Base-by-base conservation (phyloP, 2,329 filamentous ascomycete genomes). In the Colletotrichum spaethianum region DNA sequence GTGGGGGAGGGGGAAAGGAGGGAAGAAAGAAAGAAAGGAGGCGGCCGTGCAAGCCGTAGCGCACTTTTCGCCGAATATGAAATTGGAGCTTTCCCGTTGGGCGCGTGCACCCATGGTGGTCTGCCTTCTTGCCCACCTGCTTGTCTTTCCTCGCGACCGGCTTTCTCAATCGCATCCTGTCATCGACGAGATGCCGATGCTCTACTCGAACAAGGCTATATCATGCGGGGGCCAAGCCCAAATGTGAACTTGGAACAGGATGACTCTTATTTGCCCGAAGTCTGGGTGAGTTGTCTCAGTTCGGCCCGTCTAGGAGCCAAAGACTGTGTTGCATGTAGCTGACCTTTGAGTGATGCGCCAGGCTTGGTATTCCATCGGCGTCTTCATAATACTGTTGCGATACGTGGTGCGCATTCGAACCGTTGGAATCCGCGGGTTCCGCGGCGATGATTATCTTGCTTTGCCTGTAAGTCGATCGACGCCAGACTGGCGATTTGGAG, bases 401-500 rank as follows among this genome's bases (percentile, higher is more conserved):
- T 74, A 63, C 14, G 74, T 59, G 16, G 74, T 74, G 1, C 75
- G 75, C 26, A 38, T 75, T 7, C 73, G 75, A n/a, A 75, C 70
- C 0, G 74, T 76, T 3, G 74, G 75, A 1, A 18, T 76, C n/a
- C 14, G 23, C 1, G 75, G 73, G 0, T 75, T 75, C 36, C 70
- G 73, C 11, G 74, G 74, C 44, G 75, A 76, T 38, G 75, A 76
- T 38, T 76, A 74, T 42, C 63, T 76, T 2, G 69, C 73, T 7
- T 28, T 75, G 9, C 40, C 73, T 26, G 75, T 76, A 62, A 20
- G 75, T 57, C 38, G 16, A 16, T 18, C 7, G 7, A 4, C 38
- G 1, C 23, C 7, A 12, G n/a, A 26, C 4, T n/a, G 6, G 11
- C 26, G 36, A 14, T 3, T 3, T 1, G 3, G 16, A 4, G 2